Conservation (phyloP, 78 protist species). For the Blattamonas nauphoetae region DNA sequence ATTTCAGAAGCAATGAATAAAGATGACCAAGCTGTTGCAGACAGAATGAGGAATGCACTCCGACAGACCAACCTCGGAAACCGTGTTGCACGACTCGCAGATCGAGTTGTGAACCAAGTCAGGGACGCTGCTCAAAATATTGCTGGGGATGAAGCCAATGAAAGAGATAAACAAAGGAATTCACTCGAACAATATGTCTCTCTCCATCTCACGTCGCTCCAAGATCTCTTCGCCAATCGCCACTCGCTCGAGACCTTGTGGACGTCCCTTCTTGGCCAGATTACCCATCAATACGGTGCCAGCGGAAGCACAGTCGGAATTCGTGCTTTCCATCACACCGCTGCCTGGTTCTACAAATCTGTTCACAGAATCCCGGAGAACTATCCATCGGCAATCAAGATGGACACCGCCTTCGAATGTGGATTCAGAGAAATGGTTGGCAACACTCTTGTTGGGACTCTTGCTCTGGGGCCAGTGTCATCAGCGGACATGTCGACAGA, state of each 20-base stretch:
- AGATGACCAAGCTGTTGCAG: background rate
- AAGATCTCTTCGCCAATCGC: background rate
- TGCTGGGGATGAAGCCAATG: background rate
- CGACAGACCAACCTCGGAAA: background rate
- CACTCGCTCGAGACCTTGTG: background rate
- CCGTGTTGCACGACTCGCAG: too few relatives aligned
- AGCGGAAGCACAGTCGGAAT: background rate
- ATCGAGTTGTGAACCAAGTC: background rate
- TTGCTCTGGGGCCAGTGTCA: background rate
- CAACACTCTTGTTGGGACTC: background rate
- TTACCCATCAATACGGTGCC: background rate
- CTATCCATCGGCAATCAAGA: background rate
- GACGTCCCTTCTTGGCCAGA: background rate
- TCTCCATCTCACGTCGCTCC: background rate
- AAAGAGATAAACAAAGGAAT: background rate
- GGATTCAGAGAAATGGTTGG: background rate
- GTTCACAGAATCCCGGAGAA: background rate
- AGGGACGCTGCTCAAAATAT: background rate
- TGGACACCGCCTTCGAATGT: background rate
- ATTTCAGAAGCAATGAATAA: background rate
- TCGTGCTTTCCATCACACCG: background rate
- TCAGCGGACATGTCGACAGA: background rate
- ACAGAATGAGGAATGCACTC: background rate
- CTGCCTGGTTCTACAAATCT: background rate
- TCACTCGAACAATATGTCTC: background rate